Evolutionary conservation across 2,329 filamentous ascomycete species (phyloP), one percentile per base, ranked within the genome.

Genomic region (Exophiala calicioides): DNA sequence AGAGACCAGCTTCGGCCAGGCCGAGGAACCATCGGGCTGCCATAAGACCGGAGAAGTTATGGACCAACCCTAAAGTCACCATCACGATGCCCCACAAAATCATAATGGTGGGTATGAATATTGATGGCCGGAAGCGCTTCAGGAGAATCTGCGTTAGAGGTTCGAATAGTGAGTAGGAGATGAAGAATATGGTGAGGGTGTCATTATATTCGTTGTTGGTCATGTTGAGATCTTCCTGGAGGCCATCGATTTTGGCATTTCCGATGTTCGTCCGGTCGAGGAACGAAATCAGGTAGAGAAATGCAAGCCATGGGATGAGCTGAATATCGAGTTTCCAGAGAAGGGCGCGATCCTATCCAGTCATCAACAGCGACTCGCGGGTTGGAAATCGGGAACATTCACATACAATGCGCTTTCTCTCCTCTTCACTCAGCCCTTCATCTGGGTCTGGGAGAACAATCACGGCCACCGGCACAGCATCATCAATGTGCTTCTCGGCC

Each of bases 51-150:
- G 62, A 61, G 38, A 68, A 76, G 31, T 69, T 73, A 3, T 67
- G 67, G 3, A 77, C 70, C 1, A 77, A 57, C 15, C 71, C 70
- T 66, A 72, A 73, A 15, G 54, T 63, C 5, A 66, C 68, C 68
- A 72, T 72, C 37, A 69, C 71, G 21, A 73, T 63, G 3, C 69
- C 70, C 65, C 69, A 73, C 13, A 78, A 74, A 57, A 79, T 76
- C 85, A 95, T 94, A 61, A 94, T 94, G 23, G 78, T 71, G 2
- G 89, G 86, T 44, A 94, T 81, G 62, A 94, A 95, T 42, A 90
- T 69, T 29, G 84, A 88, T 0, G 90, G 90, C 1, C 82, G 77
- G 52, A 88, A 71, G 13, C 76, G 78, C 69, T 94, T 95, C 49
- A 95, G 80, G 18, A 95, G 68, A 35, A 91, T 73, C 63, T 95